Conservation (phyloP, 106 monocot species). For the Dendrobium chrysotoxum region DNA sequence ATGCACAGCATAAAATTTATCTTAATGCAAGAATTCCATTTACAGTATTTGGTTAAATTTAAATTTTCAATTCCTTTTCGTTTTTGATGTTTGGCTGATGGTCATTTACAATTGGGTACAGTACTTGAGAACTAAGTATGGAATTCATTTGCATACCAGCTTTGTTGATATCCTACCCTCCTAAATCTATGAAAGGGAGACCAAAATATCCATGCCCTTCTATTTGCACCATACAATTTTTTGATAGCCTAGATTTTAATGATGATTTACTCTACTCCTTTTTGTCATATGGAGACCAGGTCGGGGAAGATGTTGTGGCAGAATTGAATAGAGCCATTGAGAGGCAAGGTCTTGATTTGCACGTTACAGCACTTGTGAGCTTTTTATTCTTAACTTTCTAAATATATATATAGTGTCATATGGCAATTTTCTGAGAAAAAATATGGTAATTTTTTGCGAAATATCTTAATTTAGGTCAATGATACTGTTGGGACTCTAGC, state of each 20-base stretch:
- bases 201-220: no score
- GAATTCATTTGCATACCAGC: no score
- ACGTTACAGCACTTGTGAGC: conserved; percentile 48
- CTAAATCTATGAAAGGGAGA: no score
- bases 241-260: not conserved
- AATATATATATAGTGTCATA: not conserved
- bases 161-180: no score
- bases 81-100: no score
- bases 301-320: conserved; percentile 52
- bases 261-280: not conserved
- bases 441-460: no score
- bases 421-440: not conserved
- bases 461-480: conserved; percentile 33
- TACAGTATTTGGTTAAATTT: no score
- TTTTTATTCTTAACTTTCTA: not conserved
- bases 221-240: not conserved
- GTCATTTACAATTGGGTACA: no score
- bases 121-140: no score
- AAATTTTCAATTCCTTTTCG: no score
- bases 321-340: conserved; percentile 53
- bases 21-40: no score
- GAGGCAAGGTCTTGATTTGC: conserved; percentile 65
- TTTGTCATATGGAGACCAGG: conserved; percentile 8
- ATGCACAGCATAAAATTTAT: no score
- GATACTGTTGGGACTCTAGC: conserved; percentile 40